phyloP scores from a whole-genome alignment of 768 basidiomycete genomes.

The Pholiota molesta region DNA sequence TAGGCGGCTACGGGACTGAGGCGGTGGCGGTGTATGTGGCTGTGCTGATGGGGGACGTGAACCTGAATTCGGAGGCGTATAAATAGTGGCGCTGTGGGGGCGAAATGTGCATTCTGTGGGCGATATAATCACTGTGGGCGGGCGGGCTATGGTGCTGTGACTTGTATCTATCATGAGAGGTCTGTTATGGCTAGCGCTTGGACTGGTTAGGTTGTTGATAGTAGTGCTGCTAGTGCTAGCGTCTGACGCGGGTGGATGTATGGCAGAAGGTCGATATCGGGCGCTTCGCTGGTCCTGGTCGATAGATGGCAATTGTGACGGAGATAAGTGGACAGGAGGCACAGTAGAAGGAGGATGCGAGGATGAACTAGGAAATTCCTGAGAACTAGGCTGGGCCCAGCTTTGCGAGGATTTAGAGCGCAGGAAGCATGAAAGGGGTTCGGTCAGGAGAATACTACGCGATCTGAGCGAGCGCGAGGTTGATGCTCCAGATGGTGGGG shows the following conservation, averaged over 20 bases:
- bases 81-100: background rate
- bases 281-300: background rate
- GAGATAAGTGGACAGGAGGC: background rate
- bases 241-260: background rate
- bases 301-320: background rate
- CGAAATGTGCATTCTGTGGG: background rate
- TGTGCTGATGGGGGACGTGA: background rate
- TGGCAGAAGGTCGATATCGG: background rate
- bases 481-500: background rate
- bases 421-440: background rate
- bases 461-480: background rate
- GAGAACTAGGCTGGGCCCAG: background rate
- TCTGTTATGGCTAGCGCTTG: background rate
- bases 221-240: background rate
- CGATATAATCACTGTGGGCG: background rate
- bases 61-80: background rate
- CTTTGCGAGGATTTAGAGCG: slow-evolving; percentile 9
- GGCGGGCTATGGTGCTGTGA: background rate
- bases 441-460: background rate
- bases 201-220: background rate
- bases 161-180: background rate
- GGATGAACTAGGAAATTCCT: background rate
- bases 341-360: background rate
- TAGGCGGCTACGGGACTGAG: background rate
- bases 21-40: background rate